Conservation (phyloP, 2,329 filamentous ascomycete species). For the Talaromyces sp. region DNA sequence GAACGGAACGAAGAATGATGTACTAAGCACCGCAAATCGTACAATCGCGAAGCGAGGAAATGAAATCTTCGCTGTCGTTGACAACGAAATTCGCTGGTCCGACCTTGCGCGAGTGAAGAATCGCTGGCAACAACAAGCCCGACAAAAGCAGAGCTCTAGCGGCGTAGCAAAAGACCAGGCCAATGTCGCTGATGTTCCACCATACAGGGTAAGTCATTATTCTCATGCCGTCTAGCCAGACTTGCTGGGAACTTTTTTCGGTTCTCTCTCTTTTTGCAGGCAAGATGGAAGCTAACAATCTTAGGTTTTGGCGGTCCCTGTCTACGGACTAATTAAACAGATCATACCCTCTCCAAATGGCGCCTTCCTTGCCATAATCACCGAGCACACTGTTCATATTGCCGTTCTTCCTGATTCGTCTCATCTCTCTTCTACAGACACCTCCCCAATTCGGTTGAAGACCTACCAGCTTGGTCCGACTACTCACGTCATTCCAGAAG, state of each 20-base stretch:
- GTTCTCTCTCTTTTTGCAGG: no score
- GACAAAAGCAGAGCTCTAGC: slow-evolving; percentile 32
- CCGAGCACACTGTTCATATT: slow-evolving; percentile 84
- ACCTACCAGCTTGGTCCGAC: slow-evolving; percentile 91
- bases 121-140: slow-evolving; percentile 48
- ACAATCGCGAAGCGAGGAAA: slow-evolving; percentile 81
- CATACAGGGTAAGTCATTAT: slow-evolving; percentile 32
- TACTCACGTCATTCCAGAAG: slow-evolving; percentile 83
- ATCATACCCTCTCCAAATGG: slow-evolving; percentile 80
- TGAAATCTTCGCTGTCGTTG: slow-evolving; percentile 85
- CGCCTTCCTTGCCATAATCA: slow-evolving; percentile 81
- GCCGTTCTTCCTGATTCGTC: slow-evolving; percentile 80
- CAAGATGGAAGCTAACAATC: slow-evolving; percentile 3
- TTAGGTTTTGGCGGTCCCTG: slow-evolving; percentile 74
- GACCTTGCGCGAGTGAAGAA: slow-evolving; percentile 81
- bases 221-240: neutral
- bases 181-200: slow-evolving; percentile 38
- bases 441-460: slow-evolving; percentile 72
- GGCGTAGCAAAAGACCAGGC: slow-evolving; percentile 22
- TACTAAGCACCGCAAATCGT: slow-evolving; percentile 47
- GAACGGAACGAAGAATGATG: slow-evolving; percentile 24
- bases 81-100: slow-evolving; percentile 89
- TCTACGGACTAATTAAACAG: slow-evolving; percentile 81
- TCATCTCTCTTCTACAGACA: slow-evolving; percentile 71
- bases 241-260: no score